Evolutionary conservation across 2,329 filamentous ascomycete genomes (phyloP).

Genomic region (Penicillium sp.): DNA sequence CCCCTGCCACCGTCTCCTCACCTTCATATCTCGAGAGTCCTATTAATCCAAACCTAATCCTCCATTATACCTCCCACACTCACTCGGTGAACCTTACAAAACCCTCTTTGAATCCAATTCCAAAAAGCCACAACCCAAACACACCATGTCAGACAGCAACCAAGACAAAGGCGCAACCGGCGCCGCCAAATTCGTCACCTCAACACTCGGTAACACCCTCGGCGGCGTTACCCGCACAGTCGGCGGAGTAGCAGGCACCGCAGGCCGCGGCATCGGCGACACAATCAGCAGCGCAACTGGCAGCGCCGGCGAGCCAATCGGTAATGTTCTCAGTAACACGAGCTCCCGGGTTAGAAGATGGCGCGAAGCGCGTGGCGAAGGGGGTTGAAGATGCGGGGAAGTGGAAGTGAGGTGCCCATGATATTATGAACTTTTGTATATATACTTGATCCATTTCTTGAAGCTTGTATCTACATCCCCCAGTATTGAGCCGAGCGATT

Average conservation of each 20-base stretch:
- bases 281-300: conserved; percentile 55
- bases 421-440: too few relatives aligned
- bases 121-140: neutral
- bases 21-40: neutral
- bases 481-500: too few relatives aligned
- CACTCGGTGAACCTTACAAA: neutral
- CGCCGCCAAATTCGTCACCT: conserved; percentile 54
- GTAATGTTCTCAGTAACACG: conserved; percentile 53
- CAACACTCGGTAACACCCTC: conserved; percentile 53
- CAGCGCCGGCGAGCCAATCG: conserved; percentile 52
- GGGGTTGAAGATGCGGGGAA: conserved; percentile 58
- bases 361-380: conserved; percentile 49
- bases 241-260: conserved; percentile 54
- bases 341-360: conserved; percentile 54
- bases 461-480: neutral
- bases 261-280: conserved; percentile 55
- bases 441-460: too few relatives aligned
- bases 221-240: conserved; percentile 54
- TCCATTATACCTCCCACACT: neutral
- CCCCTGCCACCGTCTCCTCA: neutral
- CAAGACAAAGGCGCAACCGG: conserved; percentile 46
- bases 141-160: conserved; percentile 16
- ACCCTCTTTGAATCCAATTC: neutral
- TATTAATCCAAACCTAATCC: too few relatives aligned
- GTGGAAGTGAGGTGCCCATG: conserved; percentile 38